Conservation (phyloP, 495 filamentous ascomycete species). For the Tetracladium marchalianum region DNA sequence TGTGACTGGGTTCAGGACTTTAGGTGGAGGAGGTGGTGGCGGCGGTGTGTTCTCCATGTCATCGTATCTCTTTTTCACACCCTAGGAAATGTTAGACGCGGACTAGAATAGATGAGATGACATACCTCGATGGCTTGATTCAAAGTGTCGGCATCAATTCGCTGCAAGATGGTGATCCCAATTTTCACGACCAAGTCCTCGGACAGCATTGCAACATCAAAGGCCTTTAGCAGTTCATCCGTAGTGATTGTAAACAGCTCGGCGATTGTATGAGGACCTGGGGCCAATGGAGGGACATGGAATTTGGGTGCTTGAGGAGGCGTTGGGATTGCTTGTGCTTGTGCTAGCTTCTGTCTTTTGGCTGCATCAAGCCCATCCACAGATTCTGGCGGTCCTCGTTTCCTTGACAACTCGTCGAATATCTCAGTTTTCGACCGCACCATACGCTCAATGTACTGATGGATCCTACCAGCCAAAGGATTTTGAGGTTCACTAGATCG, state of each 20-base stretch:
- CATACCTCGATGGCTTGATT: constrained; percentile 52
- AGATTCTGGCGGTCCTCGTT: constrained; percentile 55
- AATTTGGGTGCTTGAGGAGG: constrained; percentile 31
- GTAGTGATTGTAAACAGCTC: constrained; percentile 77
- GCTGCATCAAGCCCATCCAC: constrained; percentile 57
- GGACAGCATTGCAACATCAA: constrained; percentile 74
- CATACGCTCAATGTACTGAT: constrained; percentile 71
- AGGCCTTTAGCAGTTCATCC: constrained; percentile 60
- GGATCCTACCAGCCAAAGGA: constrained; percentile 58
- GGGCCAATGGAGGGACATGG: constrained; percentile 54
- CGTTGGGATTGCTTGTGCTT: constrained; percentile 18
- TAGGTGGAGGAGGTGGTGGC: constrained; percentile 31
- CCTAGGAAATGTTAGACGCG: constrained; percentile 20
- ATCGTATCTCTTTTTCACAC: constrained; percentile 14
- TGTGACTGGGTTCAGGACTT: constrained; percentile 36
- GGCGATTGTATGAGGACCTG: constrained; percentile 64
- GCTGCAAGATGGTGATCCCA: constrained; percentile 55
- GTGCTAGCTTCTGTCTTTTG: constrained; percentile 59
- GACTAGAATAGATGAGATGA: constrained; percentile 33
- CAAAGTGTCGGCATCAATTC: constrained; percentile 51
- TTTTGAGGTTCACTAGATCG: constrained; percentile 55
- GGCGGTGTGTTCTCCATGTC: constrained; percentile 24
- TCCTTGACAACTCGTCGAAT: constrained; percentile 67
- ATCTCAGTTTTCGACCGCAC: constrained; percentile 63
- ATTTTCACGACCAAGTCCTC: constrained; percentile 66